Evolutionary conservation across 495 filamentous ascomycete genomes (phyloP).

Genomic region (Aspergillus bridgeri): DNA sequence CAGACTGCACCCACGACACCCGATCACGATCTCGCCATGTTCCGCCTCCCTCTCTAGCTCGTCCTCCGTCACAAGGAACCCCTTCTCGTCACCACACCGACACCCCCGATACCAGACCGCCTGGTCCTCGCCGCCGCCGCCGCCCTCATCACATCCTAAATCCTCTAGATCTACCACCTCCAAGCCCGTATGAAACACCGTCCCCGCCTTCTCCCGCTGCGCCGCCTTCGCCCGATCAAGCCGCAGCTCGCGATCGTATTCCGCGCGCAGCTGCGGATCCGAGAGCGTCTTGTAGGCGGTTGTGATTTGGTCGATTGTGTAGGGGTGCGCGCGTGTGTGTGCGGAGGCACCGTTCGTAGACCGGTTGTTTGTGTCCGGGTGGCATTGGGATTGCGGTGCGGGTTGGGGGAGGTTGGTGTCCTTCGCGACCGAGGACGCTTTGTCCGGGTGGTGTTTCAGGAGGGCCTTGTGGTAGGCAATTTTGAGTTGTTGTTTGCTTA

Average conservation of each 20-base stretch:
- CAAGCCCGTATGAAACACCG: slow-evolving; percentile 61
- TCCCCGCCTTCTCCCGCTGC: slow-evolving; percentile 26
- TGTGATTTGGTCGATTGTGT: slow-evolving; percentile 75
- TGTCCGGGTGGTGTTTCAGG: slow-evolving; percentile 80
- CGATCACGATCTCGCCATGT: slow-evolving; percentile 68
- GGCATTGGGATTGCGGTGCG: not conserved
- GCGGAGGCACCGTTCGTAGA: not conserved
- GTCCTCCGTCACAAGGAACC: slow-evolving; percentile 64
- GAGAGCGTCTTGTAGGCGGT: slow-evolving; percentile 70
- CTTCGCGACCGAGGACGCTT: slow-evolving; percentile 34
- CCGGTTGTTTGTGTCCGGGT: slow-evolving; percentile 5
- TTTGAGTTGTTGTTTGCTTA: slow-evolving; percentile 56
- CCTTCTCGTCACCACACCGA: slow-evolving; percentile 75
- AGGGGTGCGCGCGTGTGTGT: slow-evolving; percentile 15
- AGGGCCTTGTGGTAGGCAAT: slow-evolving; percentile 75
- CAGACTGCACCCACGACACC: slow-evolving; percentile 77
- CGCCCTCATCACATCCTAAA: slow-evolving; percentile 52
- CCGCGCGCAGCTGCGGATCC: slow-evolving; percentile 49
- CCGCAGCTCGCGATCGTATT: slow-evolving; percentile 62
- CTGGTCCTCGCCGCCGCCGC: slow-evolving; percentile 3
- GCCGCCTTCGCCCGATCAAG: slow-evolving; percentile 29
- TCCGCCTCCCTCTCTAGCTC: slow-evolving; percentile 65
- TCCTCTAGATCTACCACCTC: slow-evolving; percentile 86
- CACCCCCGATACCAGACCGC: slow-evolving; percentile 64
- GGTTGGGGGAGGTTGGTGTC: not conserved